Evolutionary conservation across 441 rosid genomes (phyloP), one percentile per base, ranked within the genome.

Genomic region (Croton setiger): DNA sequence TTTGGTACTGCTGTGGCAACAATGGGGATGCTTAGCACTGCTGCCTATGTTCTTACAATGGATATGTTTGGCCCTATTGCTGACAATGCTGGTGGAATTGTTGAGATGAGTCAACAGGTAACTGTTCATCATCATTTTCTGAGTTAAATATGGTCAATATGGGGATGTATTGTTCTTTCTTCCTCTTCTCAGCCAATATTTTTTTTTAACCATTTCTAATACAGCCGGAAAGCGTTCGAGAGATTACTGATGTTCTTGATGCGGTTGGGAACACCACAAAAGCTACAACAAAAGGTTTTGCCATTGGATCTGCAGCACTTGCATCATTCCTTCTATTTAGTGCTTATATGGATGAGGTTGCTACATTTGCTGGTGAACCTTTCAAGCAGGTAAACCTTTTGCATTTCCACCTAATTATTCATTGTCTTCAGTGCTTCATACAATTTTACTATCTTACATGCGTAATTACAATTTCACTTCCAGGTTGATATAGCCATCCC

Each of bases 51-150:
- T 78, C 96, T 95, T 68, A 95, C 99, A 20, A 95, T 95, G 99
- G 99, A 95, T 84, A 95, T 95, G 99, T 95, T 95, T 82, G 99
- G 98, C 69, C 99, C 98, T 53, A 90, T 95, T 77, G 98, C 99
- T 78, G 99, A 95, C 83, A 95, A 95, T 76, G 99, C 98, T 80
- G 97, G 99, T 82, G 99, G 99, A 70, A 92, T 95, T 78, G 98
- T 92, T 11, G 99, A 95, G 91, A 92, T 95, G 99, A 92, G 98
- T 84, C 97, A 90, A 78, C 99, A 92, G 97, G 99, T 95, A 80
- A 81, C 36, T 45, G 41, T 66, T 58, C 47, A 27, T 76, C 58
- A 60, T 64, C 48, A 20, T 49, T 55, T 80, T 67, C 39, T 60
- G 71, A 33, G 56, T 44, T 17, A 56, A 37, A 35, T 37, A 20